Conservation (phyloP, 352 stramenopile genomes). For the Phytophthora cactorum region DNA sequence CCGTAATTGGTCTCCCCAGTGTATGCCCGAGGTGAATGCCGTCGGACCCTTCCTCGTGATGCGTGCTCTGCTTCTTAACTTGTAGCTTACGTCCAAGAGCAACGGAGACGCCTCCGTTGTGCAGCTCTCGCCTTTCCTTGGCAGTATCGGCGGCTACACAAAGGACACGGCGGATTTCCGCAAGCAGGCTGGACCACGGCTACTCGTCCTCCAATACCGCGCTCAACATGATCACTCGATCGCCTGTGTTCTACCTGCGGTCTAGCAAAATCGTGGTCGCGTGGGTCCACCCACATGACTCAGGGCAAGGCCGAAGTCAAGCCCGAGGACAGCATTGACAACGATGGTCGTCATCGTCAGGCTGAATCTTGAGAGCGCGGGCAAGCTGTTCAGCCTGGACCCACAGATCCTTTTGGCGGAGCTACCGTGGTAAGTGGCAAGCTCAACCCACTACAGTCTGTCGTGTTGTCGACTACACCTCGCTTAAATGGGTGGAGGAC, state of each 20-base stretch:
- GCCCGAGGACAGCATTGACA: too few species aligned
- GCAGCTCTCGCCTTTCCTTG: conserved; percentile 51
- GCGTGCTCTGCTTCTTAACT: conserved; percentile 42
- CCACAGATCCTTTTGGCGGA: too few species aligned
- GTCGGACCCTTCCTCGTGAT: conserved; percentile 51
- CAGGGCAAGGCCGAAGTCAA: conserved; percentile 9
- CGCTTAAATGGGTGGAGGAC: too few species aligned
- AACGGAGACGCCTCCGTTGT: conserved; percentile 45
- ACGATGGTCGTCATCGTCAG: too few species aligned
- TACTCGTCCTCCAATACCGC: conserved; percentile 66
- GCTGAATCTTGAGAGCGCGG: too few species aligned
- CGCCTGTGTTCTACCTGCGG: conserved; percentile 37
- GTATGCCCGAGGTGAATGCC: conserved; percentile 16
- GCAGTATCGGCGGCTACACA: conserved; percentile 40
- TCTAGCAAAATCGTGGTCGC: conserved; percentile 45
- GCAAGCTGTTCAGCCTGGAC: too few species aligned
- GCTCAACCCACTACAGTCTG: too few species aligned
- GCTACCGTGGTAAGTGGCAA: too few species aligned
- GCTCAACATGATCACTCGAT: conserved; percentile 21
- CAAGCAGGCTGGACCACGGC: conserved; percentile 45
- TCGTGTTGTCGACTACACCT: too few species aligned
- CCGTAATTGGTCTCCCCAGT: conserved; percentile 42
- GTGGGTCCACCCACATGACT: conserved; percentile 52
- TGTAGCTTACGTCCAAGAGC: conserved; percentile 33
- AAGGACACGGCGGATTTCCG: neutral